Evolutionary conservation across 2,329 filamentous ascomycete species (phyloP), one percentile per base, ranked within the genome.

Genomic region (Claviceps humidiphila): DNA sequence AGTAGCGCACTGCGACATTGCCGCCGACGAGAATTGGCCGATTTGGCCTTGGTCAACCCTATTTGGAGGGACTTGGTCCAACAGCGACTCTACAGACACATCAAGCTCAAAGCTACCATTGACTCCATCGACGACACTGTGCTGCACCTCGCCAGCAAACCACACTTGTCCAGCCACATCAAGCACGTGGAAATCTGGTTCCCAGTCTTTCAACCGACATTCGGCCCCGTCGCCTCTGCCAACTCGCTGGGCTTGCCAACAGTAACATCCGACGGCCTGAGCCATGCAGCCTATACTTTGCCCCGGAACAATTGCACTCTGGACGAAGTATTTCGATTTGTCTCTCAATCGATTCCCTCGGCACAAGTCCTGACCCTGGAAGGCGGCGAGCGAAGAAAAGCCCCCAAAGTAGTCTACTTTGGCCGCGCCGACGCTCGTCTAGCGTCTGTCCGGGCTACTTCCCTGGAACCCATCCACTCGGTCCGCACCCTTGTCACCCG

Each of bases 151-250:
- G 64, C 68, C 16, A 58, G 66, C 9, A 74, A 81, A 54, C 70
- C 74, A 30, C 78, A 85, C 59, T 74, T 89, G 5, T 74, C 77
- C 20, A 59, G 67, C 8, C 80, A 87, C 58, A 80, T 89, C 54
- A 82, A 81, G 57, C 85, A 89, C 60, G 76, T 88, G 54, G 85
- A 89, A 66, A 74, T 88, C 43, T 89, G 85, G 84, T 85, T 89
- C 56, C 85, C 85, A 3, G 84, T 88, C 42, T 89, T 85, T 59
- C 76, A 82, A 57, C 78, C 77, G 20, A 76, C 74, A 13, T 71
- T 73, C 53, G 67, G 71, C 9, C 67, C 73, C 5, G 60, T 69
- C 42, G 66, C 70, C 4, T 58, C 71, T 20, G 70, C 72, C 16
- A 70, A 71, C 42, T 70, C 68, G 0, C 67, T 73, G 49, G 66